Percentiles rank a stretch among this genome's conserved stretches.
Conservation (phyloP, 192 early-diverging fungal species). For the Backusella morwellensis region DNA sequence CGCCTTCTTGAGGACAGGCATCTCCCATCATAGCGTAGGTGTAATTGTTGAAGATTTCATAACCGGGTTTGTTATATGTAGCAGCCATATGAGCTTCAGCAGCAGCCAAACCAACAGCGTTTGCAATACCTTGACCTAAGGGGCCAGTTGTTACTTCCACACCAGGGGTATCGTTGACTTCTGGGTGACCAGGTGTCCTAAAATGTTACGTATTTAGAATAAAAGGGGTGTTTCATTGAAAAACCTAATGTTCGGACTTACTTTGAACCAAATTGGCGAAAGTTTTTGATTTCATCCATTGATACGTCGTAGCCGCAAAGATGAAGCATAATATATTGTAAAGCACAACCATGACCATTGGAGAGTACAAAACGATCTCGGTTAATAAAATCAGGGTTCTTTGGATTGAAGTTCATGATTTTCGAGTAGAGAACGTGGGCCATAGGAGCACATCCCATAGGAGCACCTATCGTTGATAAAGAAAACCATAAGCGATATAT, state of each 20-base stretch:
- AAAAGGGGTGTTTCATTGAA: background rate
- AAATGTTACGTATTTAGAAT: background rate
- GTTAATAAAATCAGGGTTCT: conserved; percentile 85
- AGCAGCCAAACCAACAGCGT: conserved; percentile 90
- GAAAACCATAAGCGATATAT: background rate
- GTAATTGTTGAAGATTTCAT: conserved; percentile 79
- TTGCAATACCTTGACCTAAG: conserved; percentile 90
- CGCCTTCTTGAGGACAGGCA: conserved; percentile 98
- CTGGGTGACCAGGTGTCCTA: conserved; percentile 97
- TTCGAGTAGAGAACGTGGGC: conserved; percentile 84
- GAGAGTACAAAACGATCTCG: conserved; percentile 97
- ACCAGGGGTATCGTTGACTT: conserved; percentile 79
- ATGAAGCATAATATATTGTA: conserved; percentile 92
- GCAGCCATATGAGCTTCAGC: conserved; percentile 87
- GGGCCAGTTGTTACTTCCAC: conserved; percentile 98
- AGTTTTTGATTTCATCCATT: conserved; percentile 88
- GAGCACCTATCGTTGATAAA: conserved; percentile 61
- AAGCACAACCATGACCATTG: conserved; percentile 92
- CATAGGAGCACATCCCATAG: conserved; percentile 97
- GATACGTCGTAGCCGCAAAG: conserved; percentile 83
- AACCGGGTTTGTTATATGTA: conserved; percentile 87
- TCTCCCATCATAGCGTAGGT: conserved; percentile 87
- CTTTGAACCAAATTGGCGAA: conserved; percentile 79
- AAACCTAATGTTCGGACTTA: conserved; percentile 51
- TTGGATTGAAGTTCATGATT: conserved; percentile 80